phyloP scores from a whole-genome alignment of 345 rosid genomes.

The Citropsis articulata region DNA sequence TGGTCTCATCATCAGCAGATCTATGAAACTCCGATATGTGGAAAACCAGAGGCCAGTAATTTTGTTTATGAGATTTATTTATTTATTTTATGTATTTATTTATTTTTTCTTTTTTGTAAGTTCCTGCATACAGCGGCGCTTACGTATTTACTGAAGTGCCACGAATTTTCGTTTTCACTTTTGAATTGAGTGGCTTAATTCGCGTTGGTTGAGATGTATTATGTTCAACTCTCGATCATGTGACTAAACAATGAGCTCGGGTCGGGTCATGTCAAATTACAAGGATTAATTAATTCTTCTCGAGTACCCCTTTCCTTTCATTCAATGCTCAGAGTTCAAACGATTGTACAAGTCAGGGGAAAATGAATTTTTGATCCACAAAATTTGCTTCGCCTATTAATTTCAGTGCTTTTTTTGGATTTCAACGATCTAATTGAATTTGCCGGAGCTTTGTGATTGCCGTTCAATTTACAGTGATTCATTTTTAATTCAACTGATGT shows the following conservation, averaged over 20 bases:
- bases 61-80: neutral
- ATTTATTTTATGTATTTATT: too few relatives aligned
- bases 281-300: neutral
- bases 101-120: neutral
- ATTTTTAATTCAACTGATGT: neutral
- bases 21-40: neutral
- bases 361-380: neutral
- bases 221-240: neutral
- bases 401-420: neutral
- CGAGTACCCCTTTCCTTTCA: neutral
- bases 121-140: neutral
- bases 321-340: neutral
- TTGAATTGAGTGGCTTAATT: neutral
- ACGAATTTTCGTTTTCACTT: neutral
- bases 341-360: neutral
- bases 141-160: constrained; percentile 2
- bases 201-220: neutral
- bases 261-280: neutral
- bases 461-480: neutral
- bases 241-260: too few relatives aligned
- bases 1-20: neutral
- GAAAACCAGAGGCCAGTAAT: constrained; percentile 12
- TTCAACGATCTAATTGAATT: neutral
- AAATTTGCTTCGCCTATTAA: neutral
- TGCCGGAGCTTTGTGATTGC: neutral